Evolutionary conservation across 371 early-diverging fungal genomes (phyloP), one percentile per base, ranked within the genome.

Genomic region (Mortierella sp.): DNA sequence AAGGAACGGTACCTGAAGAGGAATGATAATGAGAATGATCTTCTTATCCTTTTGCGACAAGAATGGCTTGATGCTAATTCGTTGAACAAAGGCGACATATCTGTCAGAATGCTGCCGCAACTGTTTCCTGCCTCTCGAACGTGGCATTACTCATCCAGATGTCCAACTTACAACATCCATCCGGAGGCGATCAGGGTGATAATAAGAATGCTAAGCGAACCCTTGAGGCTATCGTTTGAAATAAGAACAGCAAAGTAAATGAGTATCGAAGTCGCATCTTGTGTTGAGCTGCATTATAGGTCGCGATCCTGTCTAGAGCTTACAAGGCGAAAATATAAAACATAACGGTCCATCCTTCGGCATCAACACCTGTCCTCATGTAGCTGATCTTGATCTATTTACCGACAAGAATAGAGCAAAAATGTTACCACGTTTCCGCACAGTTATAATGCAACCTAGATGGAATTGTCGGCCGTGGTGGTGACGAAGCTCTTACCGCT

Each of bases 251-350:
- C 44, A 37, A 34, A 54, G 16, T 13, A 43, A 21, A 28, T 50
- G 14, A 43, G 19, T 77, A 10, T 57, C 2, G 43, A 11, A 1
- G 5, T 21, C n/a, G 48, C 21, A 44, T 64, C 6, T 28, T 2
- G 50, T 16, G 16, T 34, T 6, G 31, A 61, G 19, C 5, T 28
- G 28, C 28, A 61, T 9, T 24, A 24, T 31, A 16, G 16, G 1
- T 14, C 61, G 5, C 14, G 1, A 13, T 31, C 31, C 61, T 19
- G 61, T 5, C 31, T 28, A 19, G 34, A 67, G 57, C 85, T 81
- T 88, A 90, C 90, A 89, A 88, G 34, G 91, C 90, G 85, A 91
- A 92, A 31, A 92, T 82, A 73, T 92, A 92, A 72, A 90, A 90
- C 72, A 91, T 90, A 48, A 91, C 90, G 5, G 89, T 87, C 91